Base-by-base conservation (phyloP, 192 early-diverging fungal species). In the Entomortierella chlamydospora region DNA sequence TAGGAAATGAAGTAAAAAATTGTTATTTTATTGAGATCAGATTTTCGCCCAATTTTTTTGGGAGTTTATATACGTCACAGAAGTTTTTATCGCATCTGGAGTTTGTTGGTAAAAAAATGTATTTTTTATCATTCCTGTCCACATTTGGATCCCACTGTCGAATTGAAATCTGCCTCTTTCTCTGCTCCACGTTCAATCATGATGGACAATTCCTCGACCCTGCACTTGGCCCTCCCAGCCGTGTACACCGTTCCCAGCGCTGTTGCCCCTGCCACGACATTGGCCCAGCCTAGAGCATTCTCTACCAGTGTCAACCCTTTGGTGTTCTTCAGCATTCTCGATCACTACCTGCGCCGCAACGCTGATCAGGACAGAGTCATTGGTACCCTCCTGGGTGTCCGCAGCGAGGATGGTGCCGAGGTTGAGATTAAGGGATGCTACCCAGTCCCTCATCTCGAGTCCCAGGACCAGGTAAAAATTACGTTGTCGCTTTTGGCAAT, bases 351-450 rank as follows among this genome's bases (percentile, higher is more conserved):
- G 67, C 93, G 96, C 47, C 91, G 94, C 61, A 91, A 94, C 72
- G 93, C 94, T 65, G 87, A 87, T 67, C 92, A 95, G 73, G 85
- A 88, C 65, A 83, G 93, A 59, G 96, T 97, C 23, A 93, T 98
- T 57, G 97, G 97, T 54, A 95, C 94, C 22, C 88, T 99, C 10
- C 83, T 99, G 43, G 97, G 97, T 68, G 89, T 90, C 54, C 89
- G 93, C 58, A 94, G 92, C 81, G 93, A 95, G 57, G 94, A 97
- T 82, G 94, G 95, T 31, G 85, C 88, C 25, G 91, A 95, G 61
- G 90, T 97, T 11, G 95, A 98, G 82, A 91, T 98, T 73, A 87
- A 92, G 68, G 93, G 91, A 83, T 92, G 93, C 77, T 97, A 96
- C 77, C 89, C 94, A 15, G 85, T 98, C 55, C 89, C 89, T 20